Base-by-base conservation (phyloP, 2,329 filamentous ascomycete species). In the Hirsutella thompsonii region DNA sequence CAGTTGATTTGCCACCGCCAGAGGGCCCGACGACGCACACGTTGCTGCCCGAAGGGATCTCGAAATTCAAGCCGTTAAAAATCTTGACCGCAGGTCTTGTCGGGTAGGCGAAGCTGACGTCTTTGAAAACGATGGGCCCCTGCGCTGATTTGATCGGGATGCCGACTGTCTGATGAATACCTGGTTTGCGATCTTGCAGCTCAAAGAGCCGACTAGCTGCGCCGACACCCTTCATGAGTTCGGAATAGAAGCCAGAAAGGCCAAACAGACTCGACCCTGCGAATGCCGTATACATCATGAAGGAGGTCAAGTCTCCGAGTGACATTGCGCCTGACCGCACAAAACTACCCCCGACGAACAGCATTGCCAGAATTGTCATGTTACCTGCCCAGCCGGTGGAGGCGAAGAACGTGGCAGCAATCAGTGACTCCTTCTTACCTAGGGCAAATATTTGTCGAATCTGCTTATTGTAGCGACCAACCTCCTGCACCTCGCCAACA, bases 161-260 rank as follows among this genome's bases (percentile, higher is more conserved):
- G 47, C 92, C 92, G 40, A 82, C 79, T 0, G 93, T 98, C 18
- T 89, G 79, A n/a, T 81, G 81, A 46, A 96, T 93, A 2, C 79
- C 82, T 0, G 89, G 84, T 44, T 85, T 70, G 47, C 92, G 81
- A 59, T 98, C 92, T 58, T 96, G 89, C 5, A 98, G 74, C 57
- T 98, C 92, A 55, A 98, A 98, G 1, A 98, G 70, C 45, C 92
- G 83, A 54, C 83, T 94, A n/a, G 92, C 92, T 34, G 92, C 92
- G 53, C 93, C 92, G 4, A 94, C 90, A 34, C 93, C 93, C 62
- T 98, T 98, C 92, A 98, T 98, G 46, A 98, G 72, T 58, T 98
- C 92, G 0, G 89, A 94, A 62, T 95, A 98, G 64, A 98, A 98
- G 42, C 85, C 87, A 4, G 88, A 94, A 2, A 98, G 69, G 4